phyloP scores from a whole-genome alignment of 345 rosid genomes.

The Firmiana major region DNA sequence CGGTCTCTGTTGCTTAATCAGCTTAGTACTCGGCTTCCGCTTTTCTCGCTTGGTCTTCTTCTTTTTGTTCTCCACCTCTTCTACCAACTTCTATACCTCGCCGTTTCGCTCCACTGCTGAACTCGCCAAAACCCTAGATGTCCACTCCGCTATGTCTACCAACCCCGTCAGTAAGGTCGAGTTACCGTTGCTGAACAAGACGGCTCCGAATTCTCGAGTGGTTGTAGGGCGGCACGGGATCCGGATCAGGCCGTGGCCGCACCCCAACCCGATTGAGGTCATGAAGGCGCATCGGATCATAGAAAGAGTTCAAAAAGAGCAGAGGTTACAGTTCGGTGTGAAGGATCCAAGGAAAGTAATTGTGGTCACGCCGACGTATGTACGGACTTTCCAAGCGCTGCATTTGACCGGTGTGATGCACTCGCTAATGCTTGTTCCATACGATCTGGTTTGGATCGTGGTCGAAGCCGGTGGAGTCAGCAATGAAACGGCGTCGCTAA shows the following conservation, averaged over 20 bases:
- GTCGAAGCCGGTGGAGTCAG: constrained; percentile 87
- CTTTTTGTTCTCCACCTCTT: constrained; percentile 73
- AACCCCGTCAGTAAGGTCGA: constrained; percentile 25
- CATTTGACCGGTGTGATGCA: constrained; percentile 95
- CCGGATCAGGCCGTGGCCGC: constrained; percentile 99
- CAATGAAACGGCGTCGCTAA: constrained; percentile 69
- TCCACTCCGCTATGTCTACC: constrained; percentile 19
- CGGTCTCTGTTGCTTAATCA: constrained; percentile 78
- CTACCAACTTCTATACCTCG: constrained; percentile 49
- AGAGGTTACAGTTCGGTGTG: constrained; percentile 65
- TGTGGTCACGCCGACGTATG: constrained; percentile 90
- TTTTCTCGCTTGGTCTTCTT: constrained; percentile 92
- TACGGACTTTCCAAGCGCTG: constrained; percentile 83
- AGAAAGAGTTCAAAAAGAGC: constrained; percentile 88
- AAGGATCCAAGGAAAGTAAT: constrained; percentile 60
- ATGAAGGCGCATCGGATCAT: constrained; percentile 91
- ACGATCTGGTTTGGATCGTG: constrained; percentile 89
- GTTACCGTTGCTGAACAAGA: constrained; percentile 28
- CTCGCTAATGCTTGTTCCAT: constrained; percentile 80
- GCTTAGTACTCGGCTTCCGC: constrained; percentile 85
- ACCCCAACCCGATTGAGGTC: constrained; percentile 84
- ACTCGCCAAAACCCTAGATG: constrained; percentile 21
- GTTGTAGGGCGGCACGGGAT: constrained; percentile 98
- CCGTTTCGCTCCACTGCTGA: constrained; percentile 50
- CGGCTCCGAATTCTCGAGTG: constrained; percentile 61